Conservation (phyloP, 345 rosid genomes). For the Eucalyptus shirleyi region DNA sequence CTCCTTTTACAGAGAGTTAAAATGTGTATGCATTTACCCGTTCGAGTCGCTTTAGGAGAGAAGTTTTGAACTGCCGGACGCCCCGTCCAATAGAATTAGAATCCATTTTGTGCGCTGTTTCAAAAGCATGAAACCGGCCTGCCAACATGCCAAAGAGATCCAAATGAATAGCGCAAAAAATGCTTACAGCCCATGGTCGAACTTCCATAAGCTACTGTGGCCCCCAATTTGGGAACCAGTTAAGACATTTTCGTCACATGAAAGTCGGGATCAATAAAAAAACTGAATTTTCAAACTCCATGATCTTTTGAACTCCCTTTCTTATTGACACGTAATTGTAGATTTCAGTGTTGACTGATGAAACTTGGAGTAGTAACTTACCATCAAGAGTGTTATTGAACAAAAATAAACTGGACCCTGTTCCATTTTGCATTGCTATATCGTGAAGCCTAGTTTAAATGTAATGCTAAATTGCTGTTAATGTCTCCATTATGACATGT, state of each 20-base stretch:
- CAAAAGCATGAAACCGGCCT: conserved; percentile 92
- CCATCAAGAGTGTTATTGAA: neutral
- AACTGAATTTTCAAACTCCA: neutral
- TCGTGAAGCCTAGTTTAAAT: neutral
- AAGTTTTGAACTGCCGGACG: conserved; percentile 85
- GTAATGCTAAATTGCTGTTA: neutral
- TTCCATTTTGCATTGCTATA: neutral
- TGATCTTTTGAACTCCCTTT: neutral
- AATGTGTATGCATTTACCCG: conserved; percentile 16
- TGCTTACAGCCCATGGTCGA: neutral
- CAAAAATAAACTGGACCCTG: neutral
- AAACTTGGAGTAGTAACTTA: neutral
- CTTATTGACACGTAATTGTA: neutral
- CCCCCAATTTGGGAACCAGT: neutral
- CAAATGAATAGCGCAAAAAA: neutral
- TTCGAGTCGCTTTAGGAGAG: conserved; percentile 83
- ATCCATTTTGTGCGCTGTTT: conserved; percentile 67
- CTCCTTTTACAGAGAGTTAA: neutral
- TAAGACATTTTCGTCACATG: neutral
- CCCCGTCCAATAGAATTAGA: conserved; percentile 65
- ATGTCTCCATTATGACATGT: neutral
- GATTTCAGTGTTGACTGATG: neutral
- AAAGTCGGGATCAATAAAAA: neutral
- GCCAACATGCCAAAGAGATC: neutral
- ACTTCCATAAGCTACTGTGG: neutral